A percentile compares a stretch with the other conserved stretches of the same genome.
Conservation (phyloP, 345 rosid species). For the Syzygium oleosum region DNA sequence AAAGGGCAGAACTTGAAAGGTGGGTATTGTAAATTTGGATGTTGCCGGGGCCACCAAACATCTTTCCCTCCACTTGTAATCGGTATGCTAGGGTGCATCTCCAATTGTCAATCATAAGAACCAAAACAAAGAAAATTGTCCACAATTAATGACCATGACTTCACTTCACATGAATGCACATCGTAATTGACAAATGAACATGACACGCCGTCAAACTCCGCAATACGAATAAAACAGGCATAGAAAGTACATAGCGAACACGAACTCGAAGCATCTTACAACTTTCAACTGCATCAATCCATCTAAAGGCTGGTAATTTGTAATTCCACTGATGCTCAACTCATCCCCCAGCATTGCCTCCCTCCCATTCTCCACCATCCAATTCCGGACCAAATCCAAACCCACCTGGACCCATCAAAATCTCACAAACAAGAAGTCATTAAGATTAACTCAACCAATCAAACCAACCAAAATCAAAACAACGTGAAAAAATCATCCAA, state of each 20-base stretch:
- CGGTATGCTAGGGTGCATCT: background rate
- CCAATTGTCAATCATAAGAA: background rate
- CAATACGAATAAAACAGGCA: background rate
- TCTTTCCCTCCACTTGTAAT: background rate
- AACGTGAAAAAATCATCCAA: background rate
- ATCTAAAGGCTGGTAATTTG: conserved; percentile 59
- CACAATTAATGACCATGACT: background rate
- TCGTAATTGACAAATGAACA: background rate
- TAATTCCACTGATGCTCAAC: conserved; percentile 47
- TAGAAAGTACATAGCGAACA: background rate
- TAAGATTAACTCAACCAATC: background rate
- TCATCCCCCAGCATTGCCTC: conserved; percentile 36
- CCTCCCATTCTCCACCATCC: conserved; percentile 50
- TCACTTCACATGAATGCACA: background rate
- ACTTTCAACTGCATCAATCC: conserved; percentile 70
- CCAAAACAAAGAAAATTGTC: background rate
- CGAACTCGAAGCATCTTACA: conserved; percentile 30
- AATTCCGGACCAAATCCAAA: conserved; percentile 47
- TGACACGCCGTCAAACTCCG: background rate
- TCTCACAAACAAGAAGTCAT: background rate
- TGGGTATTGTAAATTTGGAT: background rate
- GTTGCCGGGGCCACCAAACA: background rate
- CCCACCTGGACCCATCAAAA: conserved; percentile 21
- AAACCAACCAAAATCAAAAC: background rate
- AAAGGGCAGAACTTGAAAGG: background rate